phyloP scores from a whole-genome alignment of 2,329 filamentous ascomycete genomes.

The Fusarium sp. region DNA sequence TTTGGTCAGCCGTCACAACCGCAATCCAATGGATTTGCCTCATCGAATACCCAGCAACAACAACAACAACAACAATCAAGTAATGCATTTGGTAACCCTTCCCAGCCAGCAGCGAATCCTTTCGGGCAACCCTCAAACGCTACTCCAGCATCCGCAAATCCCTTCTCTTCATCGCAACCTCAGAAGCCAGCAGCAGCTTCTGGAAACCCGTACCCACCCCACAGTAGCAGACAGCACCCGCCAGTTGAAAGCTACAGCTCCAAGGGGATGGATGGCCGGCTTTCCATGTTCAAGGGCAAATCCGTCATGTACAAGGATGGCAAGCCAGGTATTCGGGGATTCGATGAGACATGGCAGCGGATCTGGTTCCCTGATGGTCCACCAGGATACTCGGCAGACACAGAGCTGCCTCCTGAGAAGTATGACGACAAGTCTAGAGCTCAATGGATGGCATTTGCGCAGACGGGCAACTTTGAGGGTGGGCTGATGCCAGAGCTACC shows the following conservation, averaged over 20 bases:
- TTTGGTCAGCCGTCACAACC: slow-evolving; percentile 43
- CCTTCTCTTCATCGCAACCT: slow-evolving; percentile 37
- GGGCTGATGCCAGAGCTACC: slow-evolving; percentile 80
- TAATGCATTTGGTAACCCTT: slow-evolving; percentile 43
- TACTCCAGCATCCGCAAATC: slow-evolving; percentile 33
- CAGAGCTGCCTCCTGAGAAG: slow-evolving; percentile 63
- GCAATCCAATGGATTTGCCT: slow-evolving; percentile 37
- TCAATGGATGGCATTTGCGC: slow-evolving; percentile 71
- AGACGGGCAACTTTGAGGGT: slow-evolving; percentile 73
- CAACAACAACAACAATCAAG: slow-evolving; percentile 34
- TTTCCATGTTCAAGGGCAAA: slow-evolving; percentile 70
- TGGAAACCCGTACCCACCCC: slow-evolving; percentile 55
- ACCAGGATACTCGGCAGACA: slow-evolving; percentile 69
- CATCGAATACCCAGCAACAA: slow-evolving; percentile 38
- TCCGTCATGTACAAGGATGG: slow-evolving; percentile 65
- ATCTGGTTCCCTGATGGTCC: slow-evolving; percentile 80
- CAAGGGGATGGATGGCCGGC: slow-evolving; percentile 53
- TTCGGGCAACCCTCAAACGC: slow-evolving; percentile 43
- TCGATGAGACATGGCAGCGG: slow-evolving; percentile 66
- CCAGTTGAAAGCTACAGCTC: slow-evolving; percentile 55
- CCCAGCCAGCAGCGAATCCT: slow-evolving; percentile 23
- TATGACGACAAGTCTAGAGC: slow-evolving; percentile 69
- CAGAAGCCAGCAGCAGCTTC: slow-evolving; percentile 18
- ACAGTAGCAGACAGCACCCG: slow-evolving; percentile 56
- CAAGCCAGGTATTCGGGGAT: slow-evolving; percentile 59